Base-by-base conservation (phyloP, 345 rosid genomes). In the Rhodamnia argentea region DNA sequence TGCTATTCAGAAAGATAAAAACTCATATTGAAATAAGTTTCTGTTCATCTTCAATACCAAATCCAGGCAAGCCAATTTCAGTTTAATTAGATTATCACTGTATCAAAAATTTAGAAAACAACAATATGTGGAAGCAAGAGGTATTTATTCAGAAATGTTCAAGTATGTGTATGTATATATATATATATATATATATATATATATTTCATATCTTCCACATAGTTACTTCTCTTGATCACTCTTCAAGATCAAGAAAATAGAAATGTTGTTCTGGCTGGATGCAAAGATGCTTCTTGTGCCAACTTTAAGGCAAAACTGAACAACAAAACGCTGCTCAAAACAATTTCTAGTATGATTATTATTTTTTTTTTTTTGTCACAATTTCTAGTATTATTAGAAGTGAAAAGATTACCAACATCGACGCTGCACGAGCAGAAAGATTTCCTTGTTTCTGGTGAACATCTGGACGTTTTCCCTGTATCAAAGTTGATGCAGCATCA, bases 371-470 rank as follows among this genome's bases (percentile, higher is more conserved):
- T 37, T 37, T 37, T 37, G 40, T 37, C 40, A 50, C 51, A 50
- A 50, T 50, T 50, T 50, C 51, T 50, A 50, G 78, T 44, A 2
- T 20, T 24, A 70, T 70, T 70, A 37, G 6, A 52, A 52, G 29
- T 59, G 78, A 82, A 86, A n/a, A 87, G 47, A 87, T 91, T 95
- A 97, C 99, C 96, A 97, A 92, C 99, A 97, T 96, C 52, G 98
- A 97, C 54, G 99, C 98, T 81, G 99, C 96, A 87, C 99, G 98
- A 84, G 88, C 91, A 70, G 99, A 93, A 88, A 96, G 91, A 87
- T 93, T 87, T 87, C 98, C 96, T 86, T 96, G 94, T 91, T 91
- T 92, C 91, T 95, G 94, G 50, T 89, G 89, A 86, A 86, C 86
- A 85, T 92, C 96, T 87, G 90, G 91, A 88, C 89, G 90, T 90